A percentile compares a stretch with the other conserved stretches of the same genome.
phyloP scores from a whole-genome alignment of 2,329 filamentous ascomycete species.

The Neospermospora avenae region DNA sequence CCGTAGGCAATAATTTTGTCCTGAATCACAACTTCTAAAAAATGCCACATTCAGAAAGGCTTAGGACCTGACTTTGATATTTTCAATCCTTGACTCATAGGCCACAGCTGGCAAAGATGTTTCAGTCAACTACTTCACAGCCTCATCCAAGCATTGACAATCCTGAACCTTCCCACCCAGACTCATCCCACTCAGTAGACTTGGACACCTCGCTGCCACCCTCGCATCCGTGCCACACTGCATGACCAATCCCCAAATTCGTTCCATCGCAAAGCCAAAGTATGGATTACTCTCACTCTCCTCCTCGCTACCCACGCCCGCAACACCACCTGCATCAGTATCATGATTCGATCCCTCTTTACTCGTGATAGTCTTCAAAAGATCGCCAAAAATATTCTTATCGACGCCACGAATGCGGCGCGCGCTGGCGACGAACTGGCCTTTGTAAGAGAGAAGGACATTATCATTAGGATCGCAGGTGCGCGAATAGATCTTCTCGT shows the following conservation, averaged over 20 bases:
- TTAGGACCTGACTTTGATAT: no score
- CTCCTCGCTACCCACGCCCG: not conserved
- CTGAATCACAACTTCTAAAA: no score
- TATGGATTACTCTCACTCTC: slow-evolving; percentile 27
- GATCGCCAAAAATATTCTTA: slow-evolving; percentile 22
- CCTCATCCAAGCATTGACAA: slow-evolving; percentile 32
- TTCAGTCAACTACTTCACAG: not conserved
- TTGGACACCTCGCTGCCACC: slow-evolving; percentile 78
- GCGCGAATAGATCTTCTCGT: slow-evolving; percentile 29
- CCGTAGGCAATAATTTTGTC: no score
- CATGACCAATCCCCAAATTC: slow-evolving; percentile 30
- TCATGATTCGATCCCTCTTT: slow-evolving; percentile 27
- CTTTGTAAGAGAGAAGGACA: slow-evolving; percentile 44
- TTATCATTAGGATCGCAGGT: slow-evolving; percentile 26
- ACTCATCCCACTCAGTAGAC: slow-evolving; percentile 75
- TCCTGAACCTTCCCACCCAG: slow-evolving; percentile 21
- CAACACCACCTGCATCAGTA: slow-evolving; percentile 6
- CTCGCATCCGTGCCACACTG: slow-evolving; percentile 52
- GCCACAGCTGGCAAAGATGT: no score
- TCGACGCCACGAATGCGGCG: slow-evolving; percentile 39
- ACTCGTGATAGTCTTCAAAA: slow-evolving; percentile 25
- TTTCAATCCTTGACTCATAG: no score
- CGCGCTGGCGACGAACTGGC: slow-evolving; percentile 46
- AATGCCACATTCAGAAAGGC: no score
- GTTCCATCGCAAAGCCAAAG: slow-evolving; percentile 32